phyloP scores from a whole-genome alignment of 495 filamentous ascomycete genomes.

The Hypoxylon cercidicola region DNA sequence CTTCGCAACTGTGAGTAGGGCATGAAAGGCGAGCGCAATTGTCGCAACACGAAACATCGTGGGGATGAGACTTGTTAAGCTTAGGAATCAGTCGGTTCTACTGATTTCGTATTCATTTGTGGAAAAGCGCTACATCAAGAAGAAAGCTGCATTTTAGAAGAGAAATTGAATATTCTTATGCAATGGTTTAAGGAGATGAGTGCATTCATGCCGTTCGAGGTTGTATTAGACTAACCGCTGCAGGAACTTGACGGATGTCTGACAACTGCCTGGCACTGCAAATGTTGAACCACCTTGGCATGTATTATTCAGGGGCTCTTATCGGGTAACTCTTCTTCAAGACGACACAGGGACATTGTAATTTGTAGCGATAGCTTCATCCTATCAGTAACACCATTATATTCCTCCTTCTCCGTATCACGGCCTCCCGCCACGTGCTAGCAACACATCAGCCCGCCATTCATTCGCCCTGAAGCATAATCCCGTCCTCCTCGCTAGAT shows the following conservation, averaged over 20 bases:
- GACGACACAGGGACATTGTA: background rate
- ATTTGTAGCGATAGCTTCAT: background rate
- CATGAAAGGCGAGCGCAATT: background rate
- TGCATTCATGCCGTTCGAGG: background rate
- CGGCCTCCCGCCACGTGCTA: background rate
- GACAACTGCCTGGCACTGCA: constrained; percentile 4
- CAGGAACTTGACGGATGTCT: background rate
- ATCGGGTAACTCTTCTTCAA: background rate
- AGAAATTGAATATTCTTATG: background rate
- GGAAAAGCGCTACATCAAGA: background rate
- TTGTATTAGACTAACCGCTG: background rate
- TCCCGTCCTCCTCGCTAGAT: background rate
- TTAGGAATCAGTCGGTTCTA: no score
- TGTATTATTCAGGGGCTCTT: background rate
- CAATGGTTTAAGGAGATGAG: background rate
- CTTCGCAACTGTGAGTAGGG: background rate
- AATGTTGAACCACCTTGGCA: background rate
- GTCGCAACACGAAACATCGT: constrained; percentile 5
- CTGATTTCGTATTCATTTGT: no score
- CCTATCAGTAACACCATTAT: background rate
- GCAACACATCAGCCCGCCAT: background rate
- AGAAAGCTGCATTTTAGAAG: background rate
- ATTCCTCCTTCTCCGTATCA: background rate
- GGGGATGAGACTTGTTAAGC: background rate
- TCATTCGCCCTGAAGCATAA: background rate